Percentiles rank a stretch among this genome's conserved stretches.
phyloP scores from a whole-genome alignment of 2,329 filamentous ascomycete species.

The Sporothrix schenckii region DNA sequence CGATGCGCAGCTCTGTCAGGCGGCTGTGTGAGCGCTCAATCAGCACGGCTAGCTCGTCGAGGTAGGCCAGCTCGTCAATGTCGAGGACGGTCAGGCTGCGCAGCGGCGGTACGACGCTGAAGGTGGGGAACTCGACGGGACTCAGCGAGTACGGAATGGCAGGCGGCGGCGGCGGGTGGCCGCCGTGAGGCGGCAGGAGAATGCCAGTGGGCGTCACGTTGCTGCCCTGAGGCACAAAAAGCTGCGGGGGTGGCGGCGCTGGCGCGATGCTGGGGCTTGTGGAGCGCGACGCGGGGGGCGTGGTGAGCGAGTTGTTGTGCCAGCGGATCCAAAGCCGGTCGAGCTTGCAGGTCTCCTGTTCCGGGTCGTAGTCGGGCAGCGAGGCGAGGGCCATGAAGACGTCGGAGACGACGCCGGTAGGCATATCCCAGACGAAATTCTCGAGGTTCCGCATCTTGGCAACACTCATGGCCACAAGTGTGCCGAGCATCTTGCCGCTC shows the following conservation, averaged over 20 bases:
- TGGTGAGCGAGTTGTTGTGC: slow-evolving; percentile 69
- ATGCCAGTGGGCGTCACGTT: slow-evolving; percentile 50
- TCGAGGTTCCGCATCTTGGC: slow-evolving; percentile 81
- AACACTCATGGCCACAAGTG: slow-evolving; percentile 76
- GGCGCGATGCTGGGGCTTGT: slow-evolving; percentile 39
- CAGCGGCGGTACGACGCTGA: slow-evolving; percentile 74
- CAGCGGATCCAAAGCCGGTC: slow-evolving; percentile 79
- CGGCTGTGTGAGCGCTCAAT: slow-evolving; percentile 69
- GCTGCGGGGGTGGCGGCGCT: slow-evolving; percentile 32
- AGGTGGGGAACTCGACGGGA: slow-evolving; percentile 75
- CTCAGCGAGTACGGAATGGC: slow-evolving; percentile 56
- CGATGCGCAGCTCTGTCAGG: slow-evolving; percentile 72
- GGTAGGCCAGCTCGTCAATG: slow-evolving; percentile 78
- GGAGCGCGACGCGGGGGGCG: slow-evolving; percentile 42
- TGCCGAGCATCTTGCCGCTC: slow-evolving; percentile 86
- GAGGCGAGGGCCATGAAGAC: slow-evolving; percentile 79
- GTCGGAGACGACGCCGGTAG: slow-evolving; percentile 77
- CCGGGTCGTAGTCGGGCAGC: slow-evolving; percentile 62
- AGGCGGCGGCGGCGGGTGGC: slow-evolving; percentile 41
- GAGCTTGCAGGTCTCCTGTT: slow-evolving; percentile 64
- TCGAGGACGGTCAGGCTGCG: slow-evolving; percentile 77
- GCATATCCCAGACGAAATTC: slow-evolving; percentile 87
- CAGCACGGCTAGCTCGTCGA: slow-evolving; percentile 79
- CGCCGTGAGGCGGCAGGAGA: slow-evolving; percentile 41
- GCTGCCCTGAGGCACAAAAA: slow-evolving; percentile 43